Evolutionary conservation across 208 protist genomes (phyloP).

Genomic region (Trypanosoma mega): DNA sequence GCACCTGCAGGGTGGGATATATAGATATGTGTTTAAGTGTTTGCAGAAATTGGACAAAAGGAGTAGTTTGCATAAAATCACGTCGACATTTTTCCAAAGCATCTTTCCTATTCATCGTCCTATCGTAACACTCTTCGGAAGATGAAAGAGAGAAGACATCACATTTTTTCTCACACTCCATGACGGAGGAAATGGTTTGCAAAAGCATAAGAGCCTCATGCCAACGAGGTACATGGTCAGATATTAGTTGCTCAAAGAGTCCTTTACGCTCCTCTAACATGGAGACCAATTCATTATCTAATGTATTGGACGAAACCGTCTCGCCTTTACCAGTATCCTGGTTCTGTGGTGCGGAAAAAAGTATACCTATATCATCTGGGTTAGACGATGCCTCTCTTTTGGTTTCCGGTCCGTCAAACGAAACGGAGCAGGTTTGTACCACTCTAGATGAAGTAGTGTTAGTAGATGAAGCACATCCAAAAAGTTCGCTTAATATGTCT

Average conservation of each 20-base stretch:
- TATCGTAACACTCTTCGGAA: neutral
- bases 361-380: too few relatives aligned
- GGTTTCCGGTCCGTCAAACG: too few relatives aligned
- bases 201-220: conserved; percentile 19
- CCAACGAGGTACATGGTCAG: conserved; percentile 24
- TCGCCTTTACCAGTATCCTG: too few relatives aligned
- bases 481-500: too few relatives aligned
- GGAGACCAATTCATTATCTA: too few relatives aligned
- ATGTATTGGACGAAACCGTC: too few relatives aligned
- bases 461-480: too few relatives aligned
- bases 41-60: conserved; percentile 25
- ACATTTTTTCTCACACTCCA: neutral
- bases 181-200: neutral
- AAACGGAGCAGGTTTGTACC: too few relatives aligned
- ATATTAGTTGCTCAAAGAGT: conserved; percentile 18
- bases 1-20: conserved; percentile 11
- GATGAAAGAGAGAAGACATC: too few relatives aligned
- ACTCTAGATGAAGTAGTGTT: too few relatives aligned
- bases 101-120: neutral
- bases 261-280: conserved; percentile 4
- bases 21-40: conserved; percentile 23
- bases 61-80: conserved; percentile 3
- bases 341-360: too few relatives aligned
- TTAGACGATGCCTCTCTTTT: too few relatives aligned
- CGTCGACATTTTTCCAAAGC: neutral